Evolutionary conservation across 495 filamentous ascomycete genomes (phyloP), one percentile per base, ranked within the genome.

Genomic region (Hypoxylon lienhwacheense): DNA sequence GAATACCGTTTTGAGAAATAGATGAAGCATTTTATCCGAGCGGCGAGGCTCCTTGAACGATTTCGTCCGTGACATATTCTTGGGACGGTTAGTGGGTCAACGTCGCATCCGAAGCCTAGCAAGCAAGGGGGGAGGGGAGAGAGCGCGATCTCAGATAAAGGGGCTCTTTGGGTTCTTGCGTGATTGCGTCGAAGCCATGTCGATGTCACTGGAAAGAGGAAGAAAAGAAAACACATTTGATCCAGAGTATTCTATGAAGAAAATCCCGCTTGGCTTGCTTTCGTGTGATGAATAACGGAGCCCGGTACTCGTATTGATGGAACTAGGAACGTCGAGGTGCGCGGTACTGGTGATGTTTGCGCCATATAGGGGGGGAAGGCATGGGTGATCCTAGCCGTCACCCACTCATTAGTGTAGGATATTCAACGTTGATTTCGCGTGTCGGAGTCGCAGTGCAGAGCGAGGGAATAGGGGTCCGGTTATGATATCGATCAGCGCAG

Each of bases 141-240:
- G 44, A 21, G 32, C 22, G 33, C 49, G 56, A 60, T 60, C 56
- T 60, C 36, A 53, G 56, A 54, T 54, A 49, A 47, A 42, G 44
- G 50, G 48, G 39, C 36, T 59, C 44, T 29, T 48, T 54, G n/a
- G n/a, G n/a, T n/a, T 47, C 50, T 60, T 60, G 56, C 56, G 44
- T 60, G 56, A 54, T 54, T 35, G 39, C 32, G 17, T 50, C 36
- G 44, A 49, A 24, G 36, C 26, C 10, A 16, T 26, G 16, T 17
- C 15, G n/a, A 7, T 7, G 28, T n/a, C 29, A 25, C 33, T 28
- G 21, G 20, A n/a, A 44, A 39, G n/a, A n/a, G n/a, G n/a, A n/a
- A n/a, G n/a, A n/a, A n/a, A n/a, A n/a, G n/a, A n/a, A n/a, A n/a
- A n/a, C n/a, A 36, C 28, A 43, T 29, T 26, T 33, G 28, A 58